Base-by-base conservation (phyloP, 2,329 filamentous ascomycete genomes). In the Zasmidium cellare region DNA sequence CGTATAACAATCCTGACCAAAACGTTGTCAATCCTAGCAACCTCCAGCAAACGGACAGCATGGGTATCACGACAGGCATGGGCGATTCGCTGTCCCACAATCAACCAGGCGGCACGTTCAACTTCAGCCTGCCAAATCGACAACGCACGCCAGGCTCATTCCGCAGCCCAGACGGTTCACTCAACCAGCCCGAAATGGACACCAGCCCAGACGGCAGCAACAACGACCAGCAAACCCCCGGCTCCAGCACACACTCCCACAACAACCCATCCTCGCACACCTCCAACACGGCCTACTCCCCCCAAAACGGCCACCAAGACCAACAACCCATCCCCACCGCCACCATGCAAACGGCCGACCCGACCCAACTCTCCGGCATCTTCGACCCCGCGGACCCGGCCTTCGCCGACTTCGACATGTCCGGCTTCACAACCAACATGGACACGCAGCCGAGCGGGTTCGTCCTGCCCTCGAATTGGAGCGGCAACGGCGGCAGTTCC, bases 141-240 rank as follows among this genome's bases (percentile, higher is more conserved):
- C 66, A 68, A 53, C 59, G 66, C 45, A 59, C 65, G 2, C 66
- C 67, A 14, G 66, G 67, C 38, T 51, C 48, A 7, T 41, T 16
- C n/a, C 35, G 35, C n/a, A 41, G 35, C 16, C 35, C 35, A 3
- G 35, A 18, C 7, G 35, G 35, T 5, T 64, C 67, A 19, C 45
- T 28, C n/a, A 59, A 57, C 25, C 56, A 46, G 35, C 55, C 49
- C 14, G 65, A 69, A 14, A 71, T 71, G 70, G 69, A 70, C 53
- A 65, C 61, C 20, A 70, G 66, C 59, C 69, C 69, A 6, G 67
- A 70, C 53, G 64, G 61, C 38, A 71, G 67, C 53, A 58, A 56
- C 24, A 59, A 66, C 23, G 66, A 68, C 38, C 60, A 67, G 12
- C 59, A 60, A 14, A 70, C 66, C 3, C 69, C 69, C 2, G 61